Percentiles rank a stretch among this genome's conserved stretches.
phyloP scores from a whole-genome alignment of 163 green algal species.

The Chloromonas sp. region DNA sequence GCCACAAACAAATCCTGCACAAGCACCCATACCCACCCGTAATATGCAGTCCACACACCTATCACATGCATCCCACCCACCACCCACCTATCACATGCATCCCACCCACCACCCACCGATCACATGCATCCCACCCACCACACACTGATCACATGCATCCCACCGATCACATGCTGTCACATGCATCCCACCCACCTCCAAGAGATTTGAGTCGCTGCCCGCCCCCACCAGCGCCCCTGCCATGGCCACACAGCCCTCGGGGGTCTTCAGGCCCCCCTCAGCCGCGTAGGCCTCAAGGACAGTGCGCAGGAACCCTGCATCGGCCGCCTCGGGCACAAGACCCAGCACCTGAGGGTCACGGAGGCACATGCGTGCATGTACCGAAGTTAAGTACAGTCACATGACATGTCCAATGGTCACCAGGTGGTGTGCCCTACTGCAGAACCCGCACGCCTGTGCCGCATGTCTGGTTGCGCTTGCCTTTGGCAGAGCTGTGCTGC shows the following conservation, averaged over 20 bases:
- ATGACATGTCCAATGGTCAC: not conserved
- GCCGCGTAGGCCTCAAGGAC: not conserved
- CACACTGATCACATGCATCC: no score
- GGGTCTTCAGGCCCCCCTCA: not conserved
- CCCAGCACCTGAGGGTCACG: not conserved
- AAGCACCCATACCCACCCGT: no score
- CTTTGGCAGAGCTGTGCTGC: no score
- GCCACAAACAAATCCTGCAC: no score
- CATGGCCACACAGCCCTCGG: slow-evolving; percentile 2
- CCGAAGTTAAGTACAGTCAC: no score
- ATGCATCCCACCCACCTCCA: not conserved
- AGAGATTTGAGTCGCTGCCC: not conserved
- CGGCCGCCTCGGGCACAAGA: not conserved
- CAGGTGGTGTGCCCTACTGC: not conserved
- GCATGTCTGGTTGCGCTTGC: no score
- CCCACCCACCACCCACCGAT: not conserved
- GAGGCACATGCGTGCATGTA: no score
- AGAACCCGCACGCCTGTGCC: no score
- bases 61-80: not conserved
- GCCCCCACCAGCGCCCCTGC: not conserved
- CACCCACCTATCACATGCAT: not conserved
- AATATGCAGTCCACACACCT: no score
- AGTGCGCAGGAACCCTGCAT: not conserved
- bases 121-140: no score
- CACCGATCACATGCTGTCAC: not conserved